These are phyloP conservation scores for Mortierella antarctica DNA, from an alignment of 192 early-diverging fungal species.

Conservation along the genomic window DNA sequence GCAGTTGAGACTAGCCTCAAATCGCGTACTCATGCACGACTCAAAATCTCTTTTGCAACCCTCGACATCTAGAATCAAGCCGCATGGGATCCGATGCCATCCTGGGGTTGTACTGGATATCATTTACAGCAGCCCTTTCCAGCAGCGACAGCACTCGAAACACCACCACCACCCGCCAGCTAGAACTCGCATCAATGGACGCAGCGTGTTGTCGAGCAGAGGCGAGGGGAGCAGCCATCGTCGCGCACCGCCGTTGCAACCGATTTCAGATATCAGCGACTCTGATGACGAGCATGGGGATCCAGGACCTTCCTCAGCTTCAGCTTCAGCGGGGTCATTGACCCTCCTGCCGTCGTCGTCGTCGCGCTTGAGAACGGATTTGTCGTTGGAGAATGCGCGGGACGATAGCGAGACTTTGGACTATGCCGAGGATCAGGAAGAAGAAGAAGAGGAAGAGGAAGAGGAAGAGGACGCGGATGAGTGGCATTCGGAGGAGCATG, in stretches of 20 bases:
- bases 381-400: too few relatives aligned
- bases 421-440: too few relatives aligned
- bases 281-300: too few relatives aligned
- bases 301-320: too few relatives aligned
- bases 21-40: neutral
- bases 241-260: too few relatives aligned
- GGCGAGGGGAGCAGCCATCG: too few relatives aligned
- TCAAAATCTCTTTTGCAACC: neutral
- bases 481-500: too few relatives aligned
- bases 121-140: neutral
- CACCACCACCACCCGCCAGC: neutral
- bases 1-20: neutral
- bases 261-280: too few relatives aligned
- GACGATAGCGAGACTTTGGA: too few relatives aligned
- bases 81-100: conserved; percentile 17
- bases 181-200: neutral
- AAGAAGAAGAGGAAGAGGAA: too few relatives aligned
- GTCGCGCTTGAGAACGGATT: neutral
- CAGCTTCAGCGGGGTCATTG: neutral
- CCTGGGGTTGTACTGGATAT: conserved; percentile 15
- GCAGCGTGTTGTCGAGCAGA: neutral
- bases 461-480: too few relatives aligned
- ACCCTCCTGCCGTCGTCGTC: neutral
- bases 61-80: neutral
- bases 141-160: neutral